phyloP scores from a whole-genome alignment of 2,329 filamentous ascomycete genomes.

The Tolypocladium cylindrosporum region DNA sequence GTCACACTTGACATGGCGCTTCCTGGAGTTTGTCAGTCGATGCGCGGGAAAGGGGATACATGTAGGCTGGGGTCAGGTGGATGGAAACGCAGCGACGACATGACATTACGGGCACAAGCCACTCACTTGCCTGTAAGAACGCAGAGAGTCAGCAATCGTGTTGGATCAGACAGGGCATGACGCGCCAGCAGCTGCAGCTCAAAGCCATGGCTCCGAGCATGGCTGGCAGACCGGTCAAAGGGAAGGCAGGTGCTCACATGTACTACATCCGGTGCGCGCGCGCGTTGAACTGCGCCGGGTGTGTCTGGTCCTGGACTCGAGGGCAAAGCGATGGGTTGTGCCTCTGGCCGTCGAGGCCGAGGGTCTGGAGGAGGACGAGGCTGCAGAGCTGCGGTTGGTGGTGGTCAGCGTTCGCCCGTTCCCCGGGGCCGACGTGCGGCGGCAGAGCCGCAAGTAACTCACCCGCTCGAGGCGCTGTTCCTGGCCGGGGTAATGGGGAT shows the following conservation, averaged over 20 bases:
- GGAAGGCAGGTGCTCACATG: conserved; percentile 18
- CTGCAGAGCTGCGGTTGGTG: background rate
- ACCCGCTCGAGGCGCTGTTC: conserved; percentile 4
- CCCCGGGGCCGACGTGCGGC: background rate
- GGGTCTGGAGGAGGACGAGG: conserved; percentile 1
- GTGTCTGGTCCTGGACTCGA: conserved; percentile 25
- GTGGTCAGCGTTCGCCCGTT: background rate
- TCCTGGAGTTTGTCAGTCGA: conserved; percentile 12
- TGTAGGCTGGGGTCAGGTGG: background rate
- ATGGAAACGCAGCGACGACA: background rate
- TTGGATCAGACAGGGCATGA: background rate
- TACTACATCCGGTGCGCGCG: conserved; percentile 26
- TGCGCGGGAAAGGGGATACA: background rate
- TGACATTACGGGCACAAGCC: background rate
- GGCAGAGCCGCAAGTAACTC: background rate
- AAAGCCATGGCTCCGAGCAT: background rate
- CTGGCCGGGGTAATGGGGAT: conserved; percentile 15
- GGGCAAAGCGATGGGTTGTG: conserved; percentile 26
- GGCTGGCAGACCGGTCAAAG: background rate
- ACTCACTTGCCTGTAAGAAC: conserved; percentile 22
- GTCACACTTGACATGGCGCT: conserved; percentile 32
- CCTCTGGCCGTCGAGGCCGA: conserved; percentile 9
- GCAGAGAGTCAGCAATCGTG: conserved; percentile 1
- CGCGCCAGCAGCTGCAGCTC: background rate
- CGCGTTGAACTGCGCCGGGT: conserved; percentile 27